A percentile compares a stretch with the other conserved stretches of the same genome.
These are phyloP conservation scores for Neocallimastix lanati DNA, from an alignment of 192 early-diverging fungal genomes.

Conservation along the genomic window DNA sequence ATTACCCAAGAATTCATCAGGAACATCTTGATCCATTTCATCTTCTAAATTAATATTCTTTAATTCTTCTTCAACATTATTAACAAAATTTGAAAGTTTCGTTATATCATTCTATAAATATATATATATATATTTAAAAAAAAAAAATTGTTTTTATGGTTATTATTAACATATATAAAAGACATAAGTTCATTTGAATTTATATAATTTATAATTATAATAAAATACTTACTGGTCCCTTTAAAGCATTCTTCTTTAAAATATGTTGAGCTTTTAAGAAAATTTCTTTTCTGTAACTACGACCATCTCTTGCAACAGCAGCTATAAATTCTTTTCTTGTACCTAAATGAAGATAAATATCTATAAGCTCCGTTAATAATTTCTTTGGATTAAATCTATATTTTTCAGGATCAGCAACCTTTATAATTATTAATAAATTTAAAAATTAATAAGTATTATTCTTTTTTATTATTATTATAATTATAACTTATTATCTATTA, in stretches of 20 bases:
- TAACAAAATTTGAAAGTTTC: slow-evolving; percentile 44
- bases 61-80: slow-evolving; percentile 49
- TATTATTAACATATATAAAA: too few relatives aligned
- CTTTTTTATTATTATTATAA: too few relatives aligned
- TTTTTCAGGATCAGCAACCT: slow-evolving; percentile 65
- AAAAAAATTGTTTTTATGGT: too few relatives aligned
- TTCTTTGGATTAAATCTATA: slow-evolving; percentile 76
- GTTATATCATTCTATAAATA: slow-evolving; percentile 32
- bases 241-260: slow-evolving; percentile 41
- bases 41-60: slow-evolving; percentile 42
- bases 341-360: slow-evolving; percentile 62
- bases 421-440: too few relatives aligned
- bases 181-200: too few relatives aligned
- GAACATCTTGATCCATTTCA: slow-evolving; percentile 56
- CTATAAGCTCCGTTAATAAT: slow-evolving; percentile 64
- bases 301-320: slow-evolving; percentile 67
- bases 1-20: slow-evolving; percentile 75
- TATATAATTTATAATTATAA: too few relatives aligned
- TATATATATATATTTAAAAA: too few relatives aligned
- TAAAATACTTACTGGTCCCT: slow-evolving; percentile 8
- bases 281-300: slow-evolving; percentile 58
- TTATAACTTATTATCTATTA: slow-evolving; percentile 4
- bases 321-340: slow-evolving; percentile 47
- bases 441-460: too few relatives aligned
- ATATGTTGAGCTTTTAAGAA: slow-evolving; percentile 61